Percentiles rank a stretch among this genome's conserved stretches.
Evolutionary conservation across 1,284 basidiomycete genomes (phyloP).

Genomic region (Pyrrhoderma noxium): DNA sequence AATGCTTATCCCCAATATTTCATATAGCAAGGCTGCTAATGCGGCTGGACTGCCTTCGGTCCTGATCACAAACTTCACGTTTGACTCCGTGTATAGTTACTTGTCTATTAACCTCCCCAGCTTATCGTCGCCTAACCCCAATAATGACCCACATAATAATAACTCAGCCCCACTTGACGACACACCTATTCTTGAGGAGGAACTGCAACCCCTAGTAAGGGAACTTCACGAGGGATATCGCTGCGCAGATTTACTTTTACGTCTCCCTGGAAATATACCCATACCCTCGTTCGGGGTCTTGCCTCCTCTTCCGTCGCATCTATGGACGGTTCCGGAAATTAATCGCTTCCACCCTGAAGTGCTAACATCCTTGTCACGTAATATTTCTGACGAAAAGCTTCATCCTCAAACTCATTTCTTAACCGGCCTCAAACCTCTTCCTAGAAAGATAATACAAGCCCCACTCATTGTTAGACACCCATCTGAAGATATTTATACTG

Average conservation of each 20-base stretch:
- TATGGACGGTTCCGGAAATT: conserved; percentile 49
- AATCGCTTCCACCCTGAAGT: conserved; percentile 43
- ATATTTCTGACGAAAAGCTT: conserved; percentile 26
- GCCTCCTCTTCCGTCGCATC: conserved; percentile 50
- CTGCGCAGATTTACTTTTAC: conserved; percentile 61
- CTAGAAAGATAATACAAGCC: conserved; percentile 41
- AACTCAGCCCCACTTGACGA: conserved; percentile 18
- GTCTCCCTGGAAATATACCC: conserved; percentile 66
- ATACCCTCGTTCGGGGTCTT: conserved; percentile 57
- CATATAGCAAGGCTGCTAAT: conserved; percentile 56
- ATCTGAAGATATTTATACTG: conserved; percentile 40
- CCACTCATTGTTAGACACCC: conserved; percentile 61
- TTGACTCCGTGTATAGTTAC: conserved; percentile 75
- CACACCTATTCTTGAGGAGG: conserved; percentile 40
- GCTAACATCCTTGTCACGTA: conserved; percentile 30
- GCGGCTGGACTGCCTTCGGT: conserved; percentile 55
- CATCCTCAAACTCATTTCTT: conserved; percentile 36
- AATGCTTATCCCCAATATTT: background rate
- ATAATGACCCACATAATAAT: background rate
- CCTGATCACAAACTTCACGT: conserved; percentile 74
- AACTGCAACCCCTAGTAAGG: conserved; percentile 51
- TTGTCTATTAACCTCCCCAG: conserved; percentile 37
- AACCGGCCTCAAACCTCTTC: conserved; percentile 17
- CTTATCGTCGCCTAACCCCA: conserved; percentile 24
- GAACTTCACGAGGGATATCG: conserved; percentile 61